Evolutionary conservation across 2,329 filamentous ascomycete genomes (phyloP).

Genomic region (Elsinoe batatas): DNA sequence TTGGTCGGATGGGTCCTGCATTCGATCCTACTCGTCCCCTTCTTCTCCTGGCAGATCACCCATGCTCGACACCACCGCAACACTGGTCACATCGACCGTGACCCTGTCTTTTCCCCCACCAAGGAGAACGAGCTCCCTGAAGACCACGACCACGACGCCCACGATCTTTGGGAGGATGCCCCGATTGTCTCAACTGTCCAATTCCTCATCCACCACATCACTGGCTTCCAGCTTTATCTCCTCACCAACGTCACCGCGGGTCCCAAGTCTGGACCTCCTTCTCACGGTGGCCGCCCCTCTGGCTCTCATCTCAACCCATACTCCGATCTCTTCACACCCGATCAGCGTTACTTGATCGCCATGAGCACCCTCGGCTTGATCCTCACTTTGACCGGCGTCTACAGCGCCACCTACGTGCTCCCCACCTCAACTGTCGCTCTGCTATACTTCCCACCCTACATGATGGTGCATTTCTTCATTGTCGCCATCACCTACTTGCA

Average conservation of each 20-base stretch:
- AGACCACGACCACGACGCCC: slow-evolving; percentile 13
- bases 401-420: slow-evolving; percentile 43
- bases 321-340: slow-evolving; percentile 50
- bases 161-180: slow-evolving; percentile 22
- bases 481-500: slow-evolving; percentile 68
- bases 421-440: slow-evolving; percentile 48
- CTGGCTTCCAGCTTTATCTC: slow-evolving; percentile 24
- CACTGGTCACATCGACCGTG: slow-evolving; percentile 33
- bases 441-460: slow-evolving; percentile 54
- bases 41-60: slow-evolving; percentile 63
- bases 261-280: neutral
- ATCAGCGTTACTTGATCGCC: slow-evolving; percentile 47
- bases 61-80: slow-evolving; percentile 62
- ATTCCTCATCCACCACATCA: slow-evolving; percentile 21
- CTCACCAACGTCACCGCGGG: slow-evolving; percentile 20
- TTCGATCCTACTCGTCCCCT: slow-evolving; percentile 57
- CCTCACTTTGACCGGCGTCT: slow-evolving; percentile 43
- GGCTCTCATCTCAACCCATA: slow-evolving; percentile 50
- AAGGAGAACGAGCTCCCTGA: slow-evolving; percentile 14
- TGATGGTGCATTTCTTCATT: slow-evolving; percentile 64
- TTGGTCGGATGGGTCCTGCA: slow-evolving; percentile 55
- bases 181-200: slow-evolving; percentile 19
- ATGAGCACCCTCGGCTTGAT: slow-evolving; percentile 52
- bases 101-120: slow-evolving; percentile 30
- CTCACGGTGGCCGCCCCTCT: slow-evolving; percentile 15